Base-by-base conservation (phyloP, 345 rosid genomes). In the Citrus glauca region DNA sequence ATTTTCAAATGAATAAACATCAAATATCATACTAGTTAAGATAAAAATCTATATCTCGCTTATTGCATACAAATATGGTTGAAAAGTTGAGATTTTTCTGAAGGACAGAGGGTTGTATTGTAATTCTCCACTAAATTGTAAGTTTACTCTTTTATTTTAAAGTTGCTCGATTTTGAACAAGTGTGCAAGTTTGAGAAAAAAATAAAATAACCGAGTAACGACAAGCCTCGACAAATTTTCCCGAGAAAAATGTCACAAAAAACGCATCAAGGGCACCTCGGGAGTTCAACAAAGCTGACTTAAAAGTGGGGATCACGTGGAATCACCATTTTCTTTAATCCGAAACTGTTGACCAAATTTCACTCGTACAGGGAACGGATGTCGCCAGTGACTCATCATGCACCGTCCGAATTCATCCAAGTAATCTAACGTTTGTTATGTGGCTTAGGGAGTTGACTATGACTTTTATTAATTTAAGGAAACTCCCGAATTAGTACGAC, bases 351-450 rank as follows among this genome's bases (percentile, higher is more conserved):
- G 89, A 90, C 90, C 77, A 82, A 55, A 59, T 19, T 37, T 11
- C 50, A 13, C 14, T 66, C 50, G 7, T 76, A 61, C 42, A n/a
- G 75, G 69, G 38, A 84, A 85, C 81, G 85, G 77, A 71, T 78
- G 71, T 76, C 61, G 73, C 87, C 83, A 55, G 85, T 82, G 74
- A n/a, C 68, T 55, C 4, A 0, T 9, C 53, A 17, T 53, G 56
- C 38, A 69, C 87, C 88, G 78, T 83, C 66, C 57, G 86, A 88
- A 82, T 37, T 16, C 9, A 2, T 10, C 20, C 28, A 9, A 20
- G 13, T 42, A 38, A 86, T 88, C 91, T 65, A 81, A 87, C 88
- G 79, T 89, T 71, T 20, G n/a, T 25, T 30, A 40, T 77, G 24
- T 6, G 24, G 66, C 27, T 6, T 19, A 72, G 22, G 63, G 74